Conservation (phyloP, 2,329 filamentous ascomycete species). For the Falciphora oryzae region DNA sequence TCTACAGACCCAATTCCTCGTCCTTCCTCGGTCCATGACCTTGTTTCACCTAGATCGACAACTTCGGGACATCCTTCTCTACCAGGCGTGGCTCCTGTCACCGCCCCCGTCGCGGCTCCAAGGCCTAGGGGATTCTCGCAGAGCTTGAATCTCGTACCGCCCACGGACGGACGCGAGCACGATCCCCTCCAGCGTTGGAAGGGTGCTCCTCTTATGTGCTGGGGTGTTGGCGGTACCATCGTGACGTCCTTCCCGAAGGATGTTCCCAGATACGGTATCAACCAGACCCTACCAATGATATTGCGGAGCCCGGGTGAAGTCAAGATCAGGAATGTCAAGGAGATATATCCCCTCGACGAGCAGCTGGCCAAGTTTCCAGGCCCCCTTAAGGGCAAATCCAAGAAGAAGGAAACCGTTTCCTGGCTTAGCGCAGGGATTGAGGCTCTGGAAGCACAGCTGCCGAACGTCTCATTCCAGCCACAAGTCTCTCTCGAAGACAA, state of each 20-base stretch:
- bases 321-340: conserved; percentile 68
- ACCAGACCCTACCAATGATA: conserved; percentile 67
- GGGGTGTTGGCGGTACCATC: conserved; percentile 79
- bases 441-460: conserved; percentile 56
- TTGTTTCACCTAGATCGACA: conserved; percentile 31
- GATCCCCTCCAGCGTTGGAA: conserved; percentile 88
- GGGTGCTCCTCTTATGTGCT: conserved; percentile 78
- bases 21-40: conserved; percentile 47
- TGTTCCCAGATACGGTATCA: conserved; percentile 77
- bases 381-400: conserved; percentile 79
- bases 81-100: conserved; percentile 7
- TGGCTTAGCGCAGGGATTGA: conserved; percentile 80
- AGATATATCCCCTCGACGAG: conserved; percentile 65
- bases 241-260: conserved; percentile 85
- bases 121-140: conserved; percentile 49
- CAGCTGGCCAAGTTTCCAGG: conserved; percentile 79
- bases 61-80: conserved; percentile 6
- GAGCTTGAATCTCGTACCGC: conserved; percentile 51
- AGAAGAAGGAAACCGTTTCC: conserved; percentile 85
- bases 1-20: conserved; percentile 41
- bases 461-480: conserved; percentile 41
- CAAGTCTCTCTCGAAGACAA: conserved; percentile 58
- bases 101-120: conserved; percentile 16
- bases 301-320: conserved; percentile 79
- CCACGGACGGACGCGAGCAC: conserved; percentile 59